Evolutionary conservation across 1,284 basidiomycete genomes (phyloP).

Genomic region (Malassezia equina): DNA sequence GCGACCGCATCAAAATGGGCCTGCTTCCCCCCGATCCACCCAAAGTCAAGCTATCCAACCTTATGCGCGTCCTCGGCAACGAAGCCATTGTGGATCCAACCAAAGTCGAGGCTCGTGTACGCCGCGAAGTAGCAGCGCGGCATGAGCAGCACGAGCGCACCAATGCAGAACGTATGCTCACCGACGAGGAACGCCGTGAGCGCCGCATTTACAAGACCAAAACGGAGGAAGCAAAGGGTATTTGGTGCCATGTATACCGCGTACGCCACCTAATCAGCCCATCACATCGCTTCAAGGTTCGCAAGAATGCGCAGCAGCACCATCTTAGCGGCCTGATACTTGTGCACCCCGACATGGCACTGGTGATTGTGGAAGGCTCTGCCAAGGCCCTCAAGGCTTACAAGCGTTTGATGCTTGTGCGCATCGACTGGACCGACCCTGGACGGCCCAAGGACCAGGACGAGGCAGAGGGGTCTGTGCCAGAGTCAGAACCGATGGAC

Average conservation of each 20-base stretch:
- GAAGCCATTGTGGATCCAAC: conserved; percentile 96
- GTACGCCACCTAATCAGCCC: conserved; percentile 81
- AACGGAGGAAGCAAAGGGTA: conserved; percentile 67
- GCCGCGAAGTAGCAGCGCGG: conserved; percentile 81
- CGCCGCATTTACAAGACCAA: conserved; percentile 58
- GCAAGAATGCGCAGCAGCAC: conserved; percentile 86
- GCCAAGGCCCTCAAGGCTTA: conserved; percentile 76
- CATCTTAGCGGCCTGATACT: conserved; percentile 77
- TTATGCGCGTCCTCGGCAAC: conserved; percentile 95
- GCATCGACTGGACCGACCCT: conserved; percentile 89
- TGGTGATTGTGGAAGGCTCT: conserved; percentile 89
- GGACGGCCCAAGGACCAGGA: conserved; percentile 58
- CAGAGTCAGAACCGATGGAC: conserved; percentile 46
- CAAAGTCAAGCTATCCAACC: conserved; percentile 87
- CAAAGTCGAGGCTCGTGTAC: conserved; percentile 85
- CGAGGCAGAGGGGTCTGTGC: conserved; percentile 24
- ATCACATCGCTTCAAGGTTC: conserved; percentile 87
- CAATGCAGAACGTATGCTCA: conserved; percentile 82
- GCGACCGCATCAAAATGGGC: conserved; percentile 91
- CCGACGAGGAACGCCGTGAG: conserved; percentile 73
- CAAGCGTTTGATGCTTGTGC: conserved; percentile 72
- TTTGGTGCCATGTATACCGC: conserved; percentile 73
- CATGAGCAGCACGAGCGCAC: conserved; percentile 78
- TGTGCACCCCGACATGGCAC: conserved; percentile 74
- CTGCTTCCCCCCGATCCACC: conserved; percentile 86